These are phyloP conservation scores for Hypoxylon fuscum DNA, from an alignment of 495 filamentous ascomycete species.

Conservation along the genomic window DNA sequence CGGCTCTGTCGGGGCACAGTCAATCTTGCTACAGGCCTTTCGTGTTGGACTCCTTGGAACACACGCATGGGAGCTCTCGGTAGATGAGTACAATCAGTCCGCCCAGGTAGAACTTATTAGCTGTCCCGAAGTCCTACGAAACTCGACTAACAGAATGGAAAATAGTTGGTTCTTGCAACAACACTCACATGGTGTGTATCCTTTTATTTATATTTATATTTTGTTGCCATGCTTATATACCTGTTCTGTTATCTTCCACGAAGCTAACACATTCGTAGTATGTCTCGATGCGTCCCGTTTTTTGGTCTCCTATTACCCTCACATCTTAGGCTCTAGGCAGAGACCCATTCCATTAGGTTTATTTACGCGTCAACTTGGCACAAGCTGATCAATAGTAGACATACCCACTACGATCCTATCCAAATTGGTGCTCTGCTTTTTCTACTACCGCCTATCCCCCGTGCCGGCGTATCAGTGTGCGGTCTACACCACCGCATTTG, in stretches of 20 bases:
- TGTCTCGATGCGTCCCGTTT: not conserved
- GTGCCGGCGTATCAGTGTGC: slow-evolving; percentile 8
- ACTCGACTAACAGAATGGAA: not conserved
- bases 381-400: not conserved
- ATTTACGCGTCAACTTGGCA: too few relatives aligned
- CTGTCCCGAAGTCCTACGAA: not conserved
- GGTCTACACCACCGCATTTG: slow-evolving; percentile 15
- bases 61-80: slow-evolving; percentile 5
- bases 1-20: not conserved
- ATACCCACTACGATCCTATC: slow-evolving; percentile 20
- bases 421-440: slow-evolving; percentile 20
- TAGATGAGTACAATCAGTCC: slow-evolving; percentile 5
- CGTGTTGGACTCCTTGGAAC: not conserved
- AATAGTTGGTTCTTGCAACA: not conserved
- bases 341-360: too few relatives aligned
- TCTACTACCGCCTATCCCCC: slow-evolving; percentile 24
- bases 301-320: too few relatives aligned
- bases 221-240: too few relatives aligned
- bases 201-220: not conserved
- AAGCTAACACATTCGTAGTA: not conserved
- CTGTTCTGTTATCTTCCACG: not conserved
- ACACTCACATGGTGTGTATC: slow-evolving; percentile 5
- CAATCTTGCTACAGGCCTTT: not conserved
- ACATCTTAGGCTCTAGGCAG: too few relatives aligned
- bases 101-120: not conserved